Percentiles rank a stretch among this genome's conserved stretches.
Conservation (phyloP, 2,329 filamentous ascomycete genomes). For the Seiridium unicorne region DNA sequence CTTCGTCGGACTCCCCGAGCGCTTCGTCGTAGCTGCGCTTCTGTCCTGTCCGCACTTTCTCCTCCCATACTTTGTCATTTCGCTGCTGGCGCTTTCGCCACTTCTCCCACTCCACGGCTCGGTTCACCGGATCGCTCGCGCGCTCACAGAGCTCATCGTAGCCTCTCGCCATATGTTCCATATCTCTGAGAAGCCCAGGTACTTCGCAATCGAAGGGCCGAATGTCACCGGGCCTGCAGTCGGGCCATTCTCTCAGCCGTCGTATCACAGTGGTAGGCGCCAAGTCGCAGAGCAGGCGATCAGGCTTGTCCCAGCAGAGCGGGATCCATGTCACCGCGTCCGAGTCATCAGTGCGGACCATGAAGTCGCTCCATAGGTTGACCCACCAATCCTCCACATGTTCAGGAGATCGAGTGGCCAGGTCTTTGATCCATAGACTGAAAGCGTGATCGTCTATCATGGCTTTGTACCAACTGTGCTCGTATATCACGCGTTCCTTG, state of each 20-base stretch:
- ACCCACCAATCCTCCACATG: not conserved
- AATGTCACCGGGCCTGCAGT: not conserved
- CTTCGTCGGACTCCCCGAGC: not conserved
- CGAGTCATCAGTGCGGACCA: not conserved
- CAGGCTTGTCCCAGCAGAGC: not conserved
- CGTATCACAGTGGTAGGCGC: not conserved
- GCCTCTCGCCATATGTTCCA: not conserved
- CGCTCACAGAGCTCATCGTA: not conserved
- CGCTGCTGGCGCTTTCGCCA: not conserved
- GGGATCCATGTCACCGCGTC: not conserved
- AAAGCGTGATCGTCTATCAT: not conserved
- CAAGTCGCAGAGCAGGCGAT: not conserved
- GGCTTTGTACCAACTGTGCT: not conserved
- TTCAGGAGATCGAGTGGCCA: not conserved
- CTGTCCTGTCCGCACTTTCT: not conserved
- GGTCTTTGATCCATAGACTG: not conserved
- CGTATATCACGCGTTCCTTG: not conserved
- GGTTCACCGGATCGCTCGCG: too few species aligned
- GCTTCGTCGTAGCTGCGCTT: not conserved
- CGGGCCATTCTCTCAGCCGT: not conserved
- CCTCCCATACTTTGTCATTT: not conserved
- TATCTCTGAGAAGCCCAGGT: not conserved
- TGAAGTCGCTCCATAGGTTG: not conserved
- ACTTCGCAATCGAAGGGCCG: not conserved
- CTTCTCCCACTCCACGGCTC: too few species aligned